Conservation (phyloP, 2,329 filamentous ascomycete genomes). For the Trichoderma sp. region DNA sequence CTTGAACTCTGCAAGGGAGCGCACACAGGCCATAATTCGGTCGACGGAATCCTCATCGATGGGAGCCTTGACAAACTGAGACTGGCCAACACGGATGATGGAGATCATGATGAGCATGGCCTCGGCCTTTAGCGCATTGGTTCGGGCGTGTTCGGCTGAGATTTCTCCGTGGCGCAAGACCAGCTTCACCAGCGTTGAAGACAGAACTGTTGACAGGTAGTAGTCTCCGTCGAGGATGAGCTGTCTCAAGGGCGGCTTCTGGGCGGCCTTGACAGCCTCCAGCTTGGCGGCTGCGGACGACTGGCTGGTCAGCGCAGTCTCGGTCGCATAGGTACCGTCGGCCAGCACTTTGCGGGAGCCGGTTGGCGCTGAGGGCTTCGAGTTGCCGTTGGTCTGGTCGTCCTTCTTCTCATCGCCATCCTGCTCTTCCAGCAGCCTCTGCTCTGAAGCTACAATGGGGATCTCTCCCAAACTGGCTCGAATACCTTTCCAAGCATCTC, state of each 20-base stretch:
- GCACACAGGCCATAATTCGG: slow-evolving; percentile 95
- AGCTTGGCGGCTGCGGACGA: slow-evolving; percentile 85
- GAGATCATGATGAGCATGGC: slow-evolving; percentile 99
- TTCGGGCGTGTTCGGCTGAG: slow-evolving; percentile 78
- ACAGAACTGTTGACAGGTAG: slow-evolving; percentile 92
- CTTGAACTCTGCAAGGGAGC: slow-evolving; percentile 84
- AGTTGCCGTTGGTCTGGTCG: slow-evolving; percentile 73
- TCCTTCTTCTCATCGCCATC: slow-evolving; percentile 64
- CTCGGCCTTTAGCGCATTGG: slow-evolving; percentile 90
- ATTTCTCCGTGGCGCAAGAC: slow-evolving; percentile 97
- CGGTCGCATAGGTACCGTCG: slow-evolving; percentile 95
- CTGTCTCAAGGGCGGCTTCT: slow-evolving; percentile 91
- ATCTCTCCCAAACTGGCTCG: slow-evolving; percentile 93
- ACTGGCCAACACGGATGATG: slow-evolving; percentile 95
- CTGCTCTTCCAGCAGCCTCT: slow-evolving; percentile 82
- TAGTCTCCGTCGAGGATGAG: slow-evolving; percentile 97
- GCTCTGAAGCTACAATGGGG: slow-evolving; percentile 91
- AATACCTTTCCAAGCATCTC: slow-evolving; percentile 95
- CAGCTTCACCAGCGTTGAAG: slow-evolving; percentile 91
- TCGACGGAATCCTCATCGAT: slow-evolving; percentile 99
- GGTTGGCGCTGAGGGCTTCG: slow-evolving; percentile 70
- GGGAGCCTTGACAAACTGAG: slow-evolving; percentile 95
- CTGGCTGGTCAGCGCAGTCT: slow-evolving; percentile 91
- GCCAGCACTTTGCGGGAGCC: slow-evolving; percentile 89
- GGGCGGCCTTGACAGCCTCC: slow-evolving; percentile 93